Percentiles rank a stretch among this genome's conserved stretches.
phyloP scores from a whole-genome alignment of 345 rosid genomes.

The Eucalyptus sideroxylon region DNA sequence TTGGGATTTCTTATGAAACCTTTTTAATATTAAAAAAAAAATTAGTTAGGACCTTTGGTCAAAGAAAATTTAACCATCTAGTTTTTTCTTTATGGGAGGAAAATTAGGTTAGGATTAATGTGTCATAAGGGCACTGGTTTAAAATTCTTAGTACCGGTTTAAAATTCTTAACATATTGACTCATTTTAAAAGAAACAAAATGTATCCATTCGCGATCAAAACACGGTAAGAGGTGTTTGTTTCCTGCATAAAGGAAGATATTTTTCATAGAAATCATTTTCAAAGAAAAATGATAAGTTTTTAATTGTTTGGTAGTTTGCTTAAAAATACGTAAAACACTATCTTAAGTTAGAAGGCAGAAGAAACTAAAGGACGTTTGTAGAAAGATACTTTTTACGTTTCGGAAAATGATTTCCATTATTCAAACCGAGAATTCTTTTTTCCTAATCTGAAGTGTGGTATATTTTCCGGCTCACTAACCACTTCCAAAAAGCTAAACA shows the following conservation, averaged over 20 bases:
- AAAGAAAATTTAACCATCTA: too few species aligned
- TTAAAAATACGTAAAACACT: not conserved
- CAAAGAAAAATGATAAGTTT: not conserved
- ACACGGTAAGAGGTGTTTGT: not conserved
- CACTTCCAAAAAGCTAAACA: not conserved
- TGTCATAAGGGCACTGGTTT: not conserved
- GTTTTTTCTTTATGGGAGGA: not conserved
- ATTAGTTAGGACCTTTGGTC: too few species aligned
- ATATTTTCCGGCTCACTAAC: not conserved
- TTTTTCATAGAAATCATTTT: not conserved
- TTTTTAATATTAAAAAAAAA: too few species aligned
- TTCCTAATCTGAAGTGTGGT: not conserved
- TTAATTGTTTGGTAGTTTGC: not conserved
- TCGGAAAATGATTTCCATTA: not conserved
- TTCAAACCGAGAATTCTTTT: not conserved
- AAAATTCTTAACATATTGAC: not conserved
- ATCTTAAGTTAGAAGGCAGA: not conserved
- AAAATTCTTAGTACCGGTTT: not conserved
- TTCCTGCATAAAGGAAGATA: not conserved
- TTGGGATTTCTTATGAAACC: too few species aligned
- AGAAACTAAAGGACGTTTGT: not conserved
- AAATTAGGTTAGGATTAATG: not conserved
- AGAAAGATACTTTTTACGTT: not conserved
- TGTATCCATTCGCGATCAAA: not conserved
- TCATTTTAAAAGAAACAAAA: not conserved